Evolutionary conservation across 805 yeast species (phyloP), one percentile per base, ranked within the genome.

Genomic region (Cyberlindnera saturnus): DNA sequence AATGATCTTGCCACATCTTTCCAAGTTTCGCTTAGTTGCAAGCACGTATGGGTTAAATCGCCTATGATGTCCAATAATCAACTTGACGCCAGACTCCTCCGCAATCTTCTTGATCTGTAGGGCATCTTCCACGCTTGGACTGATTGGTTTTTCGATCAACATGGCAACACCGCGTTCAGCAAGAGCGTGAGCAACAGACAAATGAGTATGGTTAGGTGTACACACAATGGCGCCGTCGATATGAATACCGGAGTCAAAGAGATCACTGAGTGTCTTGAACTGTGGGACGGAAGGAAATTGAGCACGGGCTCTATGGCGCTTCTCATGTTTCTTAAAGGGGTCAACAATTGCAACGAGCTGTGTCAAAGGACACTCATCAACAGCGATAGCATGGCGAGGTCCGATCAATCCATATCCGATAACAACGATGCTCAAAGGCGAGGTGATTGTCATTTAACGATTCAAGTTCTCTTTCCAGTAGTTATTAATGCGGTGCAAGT

Each of bases 321-420:
- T 42, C 16, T 36, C 42, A 1, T 40, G 36, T 2, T 38, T 44
- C 9, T 44, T 43, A 13, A 51, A 50, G 4, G 44, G 40, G 31
- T 50, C 54, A 19, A 50, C 35, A 13, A 50, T 39, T 6, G 46
- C 54, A n/a, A 32, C 40, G 10, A 50, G 39, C 16, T 39, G 40
- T 14, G 54, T 48, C 8, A 33, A 16, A 5, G 51, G 46, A 23
- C 51, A 48, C 14, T 44, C 36, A 9, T 41, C 38, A 4, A 50
- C 47, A 6, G 51, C 50, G 4, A 32, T 43, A 13, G 49, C 48
- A 34, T 50, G 54, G 10, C 54, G 47, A 16, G 54, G 54, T 1
- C 54, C 54, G 19, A 50, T 50, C 8, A 48, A 47, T n/a, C 54
- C 54, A 29, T 29, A 46, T 5, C 54, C 54, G 36, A 48, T 36